phyloP scores from a whole-genome alignment of 441 rosid genomes.

The Eruca vesicaria region DNA sequence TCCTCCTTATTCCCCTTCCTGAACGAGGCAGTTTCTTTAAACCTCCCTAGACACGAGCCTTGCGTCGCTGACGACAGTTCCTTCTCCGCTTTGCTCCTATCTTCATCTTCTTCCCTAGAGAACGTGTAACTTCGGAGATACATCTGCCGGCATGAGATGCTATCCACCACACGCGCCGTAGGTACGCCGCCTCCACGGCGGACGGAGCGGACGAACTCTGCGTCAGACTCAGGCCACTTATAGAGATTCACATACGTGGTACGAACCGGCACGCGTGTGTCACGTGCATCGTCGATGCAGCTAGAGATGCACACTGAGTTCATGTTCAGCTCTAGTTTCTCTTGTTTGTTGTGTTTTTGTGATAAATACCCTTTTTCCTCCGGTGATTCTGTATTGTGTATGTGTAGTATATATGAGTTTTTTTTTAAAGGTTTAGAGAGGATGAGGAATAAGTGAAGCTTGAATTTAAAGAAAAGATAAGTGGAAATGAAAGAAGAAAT shows the following conservation, averaged over 20 bases:
- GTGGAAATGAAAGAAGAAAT: constrained; percentile 20
- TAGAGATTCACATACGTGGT: constrained; percentile 79
- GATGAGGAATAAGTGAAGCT: constrained; percentile 42
- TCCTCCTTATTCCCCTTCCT: constrained; percentile 18
- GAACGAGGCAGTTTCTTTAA: constrained; percentile 20
- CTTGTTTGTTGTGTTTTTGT: background rate
- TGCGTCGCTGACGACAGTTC: background rate
- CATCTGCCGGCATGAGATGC: constrained; percentile 85
- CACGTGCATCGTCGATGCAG: constrained; percentile 72
- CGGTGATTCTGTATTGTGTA: background rate
- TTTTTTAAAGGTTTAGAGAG: constrained; percentile 4
- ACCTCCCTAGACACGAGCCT: constrained; percentile 27
- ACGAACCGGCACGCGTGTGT: constrained; percentile 68
- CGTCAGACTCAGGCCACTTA: constrained; percentile 95
- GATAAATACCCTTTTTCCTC: background rate
- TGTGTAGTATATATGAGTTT: background rate
- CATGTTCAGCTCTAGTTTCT: constrained; percentile 38
- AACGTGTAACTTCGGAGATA: constrained; percentile 91
- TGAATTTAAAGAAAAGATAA: constrained; percentile 62
- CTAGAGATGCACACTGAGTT: constrained; percentile 78
- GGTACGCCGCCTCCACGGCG: constrained; percentile 40
- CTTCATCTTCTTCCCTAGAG: constrained; percentile 64
- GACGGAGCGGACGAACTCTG: constrained; percentile 73
- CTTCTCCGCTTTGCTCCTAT: constrained; percentile 9
- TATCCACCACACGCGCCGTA: constrained; percentile 68